Base-by-base conservation (phyloP, 768 basidiomycete genomes). In the Sporobolomyces phaffii region DNA sequence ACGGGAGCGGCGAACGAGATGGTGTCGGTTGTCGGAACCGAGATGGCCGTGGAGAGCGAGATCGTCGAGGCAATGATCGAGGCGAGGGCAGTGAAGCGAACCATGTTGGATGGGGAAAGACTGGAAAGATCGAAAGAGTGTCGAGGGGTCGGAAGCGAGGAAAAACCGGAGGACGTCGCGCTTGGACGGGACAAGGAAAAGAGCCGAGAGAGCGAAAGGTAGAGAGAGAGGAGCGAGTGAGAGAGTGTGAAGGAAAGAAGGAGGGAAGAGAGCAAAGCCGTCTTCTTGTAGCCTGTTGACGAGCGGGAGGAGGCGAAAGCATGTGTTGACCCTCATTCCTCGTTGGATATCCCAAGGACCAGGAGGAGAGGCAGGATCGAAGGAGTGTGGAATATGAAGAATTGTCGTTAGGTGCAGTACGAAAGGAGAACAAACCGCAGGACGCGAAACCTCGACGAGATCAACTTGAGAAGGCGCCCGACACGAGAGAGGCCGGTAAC, bases 401-500 rank as follows among this genome's bases (percentile, higher is more conserved):
- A 20, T n/a, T 22, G 31, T 34, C n/a, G 3, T 22, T 33, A 22
- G 33, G 34, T 36, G 34, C 56, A 44, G 56, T 24, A 20, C 53
- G 57, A 43, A 13, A 58, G 54, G 48, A 40, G 54, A 28, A 53
- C 24, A 53, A 26, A 15, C 56, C 45, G 44, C 58, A 60, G 58
- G 44, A 60, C 45, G 44, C 26, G 58, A 22, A 24, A 28, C n/a
- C 15, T 6, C 34, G 47, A 26, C 24, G 44, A 33, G 28, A n/a
- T 26, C 9, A 41, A 17, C 29, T 36, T 57, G 40, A 57, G 54
- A 57, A 57, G 54, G 54, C 33, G 7, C 9, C 8, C 8, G 24
- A 18, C 24, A 6, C 11, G 44, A 17, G 44, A n/a, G n/a, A n/a
- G n/a, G n/a, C n/a, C n/a, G n/a, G n/a, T n/a, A n/a, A n/a, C 15